Base-by-base conservation (phyloP, 1,284 basidiomycete genomes). In the Grifola frondosa region DNA sequence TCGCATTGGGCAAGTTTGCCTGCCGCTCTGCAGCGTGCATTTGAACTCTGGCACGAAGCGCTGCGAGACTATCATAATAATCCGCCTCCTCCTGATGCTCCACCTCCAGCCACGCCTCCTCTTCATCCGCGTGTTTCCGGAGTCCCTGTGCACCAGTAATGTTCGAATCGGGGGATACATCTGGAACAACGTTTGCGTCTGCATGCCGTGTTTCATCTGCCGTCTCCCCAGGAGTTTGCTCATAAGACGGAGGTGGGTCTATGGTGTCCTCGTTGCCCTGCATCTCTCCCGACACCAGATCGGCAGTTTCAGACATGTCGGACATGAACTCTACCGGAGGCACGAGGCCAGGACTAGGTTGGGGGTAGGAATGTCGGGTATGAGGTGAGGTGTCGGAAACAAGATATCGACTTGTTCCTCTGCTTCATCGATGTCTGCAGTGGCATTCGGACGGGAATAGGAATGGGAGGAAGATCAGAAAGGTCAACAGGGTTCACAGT, bases 1-100 rank as follows among this genome's bases (percentile, higher is more conserved):
- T 66, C 42, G 56, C 59, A 39, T 68, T 61, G 47, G 69, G 40
- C 47, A 61, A 60, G 44, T 53, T 51, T 30, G 63, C 56, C 37
- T 61, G 54, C 42, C 63, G 64, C 33, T 66, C 57, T 6, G 62
- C 62, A 35, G 60, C 53, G 1, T 66, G 63, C 26, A 57, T 46
- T 46, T 67, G 62, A 15, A 66, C 56, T 47, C 64, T 63, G 25
- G 58, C 48, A 42, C 52, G 48, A 37, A 68, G 46, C n/a, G n/a
- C 45, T 17, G 39, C 51, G 2, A 48, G 51, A 2, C 46, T 51
- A 16, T 47, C 37, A 4, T 43, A 36, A 37, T n/a, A 34, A 26
- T 29, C 48, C n/a, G 24, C 34, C 28, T 30, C 36, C 24, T 24
- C 37, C 26, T 37, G 43, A 19, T 21, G n/a, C n/a, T n/a, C n/a